Conservation (phyloP, 768 basidiomycete species). For the Mycena galericulata region DNA sequence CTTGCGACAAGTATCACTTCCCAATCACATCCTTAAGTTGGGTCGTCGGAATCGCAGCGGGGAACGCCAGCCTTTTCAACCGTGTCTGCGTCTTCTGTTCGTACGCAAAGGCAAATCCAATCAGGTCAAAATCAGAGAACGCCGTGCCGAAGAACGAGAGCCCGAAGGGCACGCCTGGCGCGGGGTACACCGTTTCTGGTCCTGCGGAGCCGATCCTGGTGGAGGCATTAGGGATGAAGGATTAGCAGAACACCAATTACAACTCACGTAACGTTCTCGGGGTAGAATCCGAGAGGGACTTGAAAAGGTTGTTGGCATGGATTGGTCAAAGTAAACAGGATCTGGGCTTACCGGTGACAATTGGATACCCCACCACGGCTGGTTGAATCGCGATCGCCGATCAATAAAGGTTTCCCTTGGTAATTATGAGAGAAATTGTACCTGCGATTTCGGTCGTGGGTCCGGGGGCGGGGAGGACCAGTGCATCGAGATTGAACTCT, state of each 20-base stretch:
- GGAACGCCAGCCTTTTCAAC: slow-evolving; percentile 58
- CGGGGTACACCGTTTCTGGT: slow-evolving; percentile 58
- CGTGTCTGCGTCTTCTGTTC: slow-evolving; percentile 72
- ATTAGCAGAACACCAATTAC: not conserved
- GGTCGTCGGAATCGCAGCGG: slow-evolving; percentile 67
- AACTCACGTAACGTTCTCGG: slow-evolving; percentile 52
- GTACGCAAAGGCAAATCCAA: slow-evolving; percentile 71
- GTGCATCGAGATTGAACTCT: slow-evolving; percentile 59
- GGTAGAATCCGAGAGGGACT: slow-evolving; percentile 73
- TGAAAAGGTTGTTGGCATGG: not conserved
- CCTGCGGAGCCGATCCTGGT: slow-evolving; percentile 47
- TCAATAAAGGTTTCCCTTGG: slow-evolving; percentile 27
- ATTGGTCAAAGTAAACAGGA: not conserved
- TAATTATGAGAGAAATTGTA: slow-evolving; percentile 21
- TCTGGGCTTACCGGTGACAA: slow-evolving; percentile 63
- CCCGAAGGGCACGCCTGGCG: slow-evolving; percentile 71
- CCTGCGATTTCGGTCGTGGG: slow-evolving; percentile 54
- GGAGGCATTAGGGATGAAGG: not conserved
- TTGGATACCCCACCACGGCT: slow-evolving; percentile 74
- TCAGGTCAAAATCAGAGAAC: slow-evolving; percentile 68
- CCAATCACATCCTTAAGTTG: slow-evolving; percentile 51
- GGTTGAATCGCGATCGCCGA: slow-evolving; percentile 20
- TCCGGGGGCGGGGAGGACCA: slow-evolving; percentile 60
- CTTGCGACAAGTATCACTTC: too few species aligned
- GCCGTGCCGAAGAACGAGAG: slow-evolving; percentile 71